Evolutionary conservation across 2,329 filamentous ascomycete species (phyloP), one percentile per base, ranked within the genome.

Genomic region (Colletotrichum sp.): DNA sequence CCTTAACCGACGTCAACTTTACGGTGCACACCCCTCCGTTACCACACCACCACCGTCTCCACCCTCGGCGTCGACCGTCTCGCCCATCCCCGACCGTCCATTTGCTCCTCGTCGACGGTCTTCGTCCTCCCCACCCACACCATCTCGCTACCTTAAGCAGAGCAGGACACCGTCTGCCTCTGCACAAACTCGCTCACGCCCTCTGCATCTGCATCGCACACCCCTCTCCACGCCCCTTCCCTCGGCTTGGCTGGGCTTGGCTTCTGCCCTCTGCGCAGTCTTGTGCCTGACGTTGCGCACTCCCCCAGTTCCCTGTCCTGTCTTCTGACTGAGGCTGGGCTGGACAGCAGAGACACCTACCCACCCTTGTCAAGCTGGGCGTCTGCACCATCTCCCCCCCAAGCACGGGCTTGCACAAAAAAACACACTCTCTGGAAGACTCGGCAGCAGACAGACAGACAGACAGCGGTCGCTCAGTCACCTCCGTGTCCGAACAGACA

Each of bases 231-330:
- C 52, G 24, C 34, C 34, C 36, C 49, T 32, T 60, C 36, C 60
- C 60, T 75, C 62, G 72, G 68, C 59, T 75, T 75, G 69, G 72
- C 63, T 76, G 44, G 66, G 70, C 67, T 69, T 69, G 67, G 67
- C 67, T 69, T 63, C 34, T 62, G 60, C 67, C 26, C 44, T 62
- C 44, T 49, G 36, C 52, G 32, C n/a, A 36, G 71, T 72, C 72
- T 69, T 73, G 70, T 73, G 74, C 74, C 74, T 76, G 74, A 72
- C 70, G 64, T 76, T 60, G 57, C 64, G 12, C 69, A 26, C 39
- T 57, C 62, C 69, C 36, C 63, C 70, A 10, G 68, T 67, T 68
- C 64, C 64, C 64, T 70, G 49, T 69, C 57, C 44, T 74, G 72
- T 60, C 72, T 59, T 68, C 57, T 76, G 72, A 66, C 68, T 65